Percentiles rank a stretch among this genome's conserved stretches.
These are phyloP conservation scores for Dactylorhiza incarnata DNA, from an alignment of 106 monocot genomes.

Conservation along the genomic window DNA sequence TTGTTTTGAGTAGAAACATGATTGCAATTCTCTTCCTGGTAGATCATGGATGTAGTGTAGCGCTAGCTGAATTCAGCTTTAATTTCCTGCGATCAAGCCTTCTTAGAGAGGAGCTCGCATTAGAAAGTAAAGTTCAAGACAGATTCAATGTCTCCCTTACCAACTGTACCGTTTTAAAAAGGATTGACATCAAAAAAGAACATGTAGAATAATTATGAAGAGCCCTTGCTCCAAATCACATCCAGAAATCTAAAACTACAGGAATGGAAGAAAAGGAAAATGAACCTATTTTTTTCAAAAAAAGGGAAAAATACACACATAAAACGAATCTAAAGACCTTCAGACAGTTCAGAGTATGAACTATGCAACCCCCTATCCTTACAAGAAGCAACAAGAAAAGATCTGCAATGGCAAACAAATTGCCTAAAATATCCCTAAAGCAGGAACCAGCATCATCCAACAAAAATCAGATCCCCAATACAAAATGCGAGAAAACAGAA, in stretches of 20 bases:
- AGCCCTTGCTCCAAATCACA: slow-evolving; percentile 1
- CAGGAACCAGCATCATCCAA: neutral
- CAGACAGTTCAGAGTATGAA: neutral
- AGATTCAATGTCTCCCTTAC: neutral
- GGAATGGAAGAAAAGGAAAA: neutral
- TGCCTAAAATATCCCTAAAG: neutral
- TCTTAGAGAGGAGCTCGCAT: no score
- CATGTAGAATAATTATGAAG: neutral
- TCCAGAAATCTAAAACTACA: neutral
- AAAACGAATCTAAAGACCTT: neutral
- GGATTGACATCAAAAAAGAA: neutral
- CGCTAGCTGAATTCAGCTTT: no score
- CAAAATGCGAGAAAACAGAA: neutral
- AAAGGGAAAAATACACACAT: neutral
- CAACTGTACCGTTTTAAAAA: neutral
- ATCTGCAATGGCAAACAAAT: slow-evolving; percentile 2
- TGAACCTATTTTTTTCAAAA: neutral
- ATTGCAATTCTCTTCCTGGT: no score
- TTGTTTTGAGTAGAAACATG: no score
- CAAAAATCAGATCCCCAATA: slow-evolving; percentile 5
- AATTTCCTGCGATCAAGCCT: no score
- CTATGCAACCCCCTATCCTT: neutral
- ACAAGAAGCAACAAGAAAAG: neutral
- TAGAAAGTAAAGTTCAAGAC: neutral
- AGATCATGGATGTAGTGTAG: no score